A percentile compares a stretch with the other conserved stretches of the same genome.
These are phyloP conservation scores for Collybiopsis confluens DNA, from an alignment of 768 basidiomycete genomes.

Conservation along the genomic window DNA sequence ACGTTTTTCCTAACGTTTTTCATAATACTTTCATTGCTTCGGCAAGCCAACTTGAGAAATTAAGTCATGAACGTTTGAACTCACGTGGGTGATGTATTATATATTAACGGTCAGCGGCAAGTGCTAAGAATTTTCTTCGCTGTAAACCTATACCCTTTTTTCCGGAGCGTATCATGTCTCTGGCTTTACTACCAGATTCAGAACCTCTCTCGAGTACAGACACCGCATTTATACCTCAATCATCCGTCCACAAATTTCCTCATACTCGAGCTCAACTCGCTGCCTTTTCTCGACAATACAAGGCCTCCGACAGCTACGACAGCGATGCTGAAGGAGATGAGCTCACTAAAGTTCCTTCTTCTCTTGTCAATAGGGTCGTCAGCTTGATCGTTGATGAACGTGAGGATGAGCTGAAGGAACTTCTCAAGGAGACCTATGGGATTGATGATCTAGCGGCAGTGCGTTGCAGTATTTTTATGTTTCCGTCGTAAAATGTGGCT, in stretches of 20 bases:
- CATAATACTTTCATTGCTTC: neutral
- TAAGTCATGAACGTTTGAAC: too few relatives aligned
- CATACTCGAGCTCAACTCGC: constrained; percentile 81
- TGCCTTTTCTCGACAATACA: constrained; percentile 70
- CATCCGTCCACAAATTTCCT: constrained; percentile 48
- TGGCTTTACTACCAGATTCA: constrained; percentile 6
- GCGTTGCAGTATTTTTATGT: too few relatives aligned
- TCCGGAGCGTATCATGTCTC: constrained; percentile 1
- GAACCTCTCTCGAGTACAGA: constrained; percentile 6
- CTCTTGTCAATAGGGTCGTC: constrained; percentile 69
- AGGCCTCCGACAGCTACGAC: constrained; percentile 54
- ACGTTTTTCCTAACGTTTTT: neutral
- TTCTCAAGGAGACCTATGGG: constrained; percentile 68
- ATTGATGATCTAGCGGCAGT: constrained; percentile 67
- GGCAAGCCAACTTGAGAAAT: too few relatives aligned
- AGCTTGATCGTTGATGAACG: constrained; percentile 73
- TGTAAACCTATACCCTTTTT: neutral
- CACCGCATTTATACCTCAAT: constrained; percentile 1
- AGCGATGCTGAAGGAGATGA: constrained; percentile 54
- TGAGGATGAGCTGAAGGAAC: constrained; percentile 78
- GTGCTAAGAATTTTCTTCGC: neutral
- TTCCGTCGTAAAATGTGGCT: too few relatives aligned
- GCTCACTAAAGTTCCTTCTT: constrained; percentile 47
- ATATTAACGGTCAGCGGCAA: neutral
- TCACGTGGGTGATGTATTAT: too few relatives aligned